A percentile compares a stretch with the other conserved stretches of the same genome.
These are phyloP conservation scores for Erodium moschatum DNA, from an alignment of 441 rosid species.

Conservation along the genomic window DNA sequence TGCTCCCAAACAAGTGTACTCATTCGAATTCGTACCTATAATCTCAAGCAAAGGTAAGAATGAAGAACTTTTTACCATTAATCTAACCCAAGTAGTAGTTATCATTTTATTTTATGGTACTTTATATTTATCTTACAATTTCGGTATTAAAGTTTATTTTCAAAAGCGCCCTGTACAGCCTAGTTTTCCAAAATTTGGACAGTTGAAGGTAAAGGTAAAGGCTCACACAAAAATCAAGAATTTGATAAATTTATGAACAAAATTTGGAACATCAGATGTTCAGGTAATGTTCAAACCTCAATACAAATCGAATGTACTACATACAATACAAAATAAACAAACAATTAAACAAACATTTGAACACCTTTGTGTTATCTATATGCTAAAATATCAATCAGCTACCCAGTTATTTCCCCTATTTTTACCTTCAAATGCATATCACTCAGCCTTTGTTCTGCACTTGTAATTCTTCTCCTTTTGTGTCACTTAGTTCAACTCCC, in stretches of 20 bases:
- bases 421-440: background rate
- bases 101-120: no score
- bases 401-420: background rate
- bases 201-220: background rate
- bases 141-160: no score
- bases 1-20: no score
- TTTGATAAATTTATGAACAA: background rate
- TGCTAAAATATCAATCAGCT: background rate
- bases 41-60: no score
- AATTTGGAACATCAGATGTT: background rate
- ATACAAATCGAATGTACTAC: background rate
- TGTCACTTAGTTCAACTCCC: background rate
- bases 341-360: background rate
- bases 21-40: no score
- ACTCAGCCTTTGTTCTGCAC: background rate
- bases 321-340: background rate
- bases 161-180: no score
- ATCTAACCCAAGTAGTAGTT: no score
- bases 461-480: background rate
- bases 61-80: no score
- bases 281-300: background rate
- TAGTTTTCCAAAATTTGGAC: background rate
- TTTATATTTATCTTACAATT: no score
- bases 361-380: no score
- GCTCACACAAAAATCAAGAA: background rate